Percentiles rank a stretch among this genome's conserved stretches.
Conservation (phyloP, 2,329 filamentous ascomycete genomes). For the Colletotrichum cordylinicola region DNA sequence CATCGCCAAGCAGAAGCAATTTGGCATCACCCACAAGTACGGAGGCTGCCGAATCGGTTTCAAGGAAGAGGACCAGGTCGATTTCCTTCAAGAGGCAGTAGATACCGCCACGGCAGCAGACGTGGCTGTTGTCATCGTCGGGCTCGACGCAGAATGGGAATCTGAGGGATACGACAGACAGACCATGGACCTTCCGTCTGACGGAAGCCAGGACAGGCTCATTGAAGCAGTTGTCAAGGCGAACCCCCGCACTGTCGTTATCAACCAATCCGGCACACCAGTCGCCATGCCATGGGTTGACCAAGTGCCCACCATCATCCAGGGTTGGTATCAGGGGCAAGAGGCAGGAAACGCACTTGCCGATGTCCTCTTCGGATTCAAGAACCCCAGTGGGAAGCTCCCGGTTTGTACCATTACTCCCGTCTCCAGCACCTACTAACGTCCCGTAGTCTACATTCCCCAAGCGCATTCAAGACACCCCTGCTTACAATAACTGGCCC, state of each 20-base stretch:
- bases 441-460: constrained; percentile 66
- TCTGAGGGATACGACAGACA: constrained; percentile 77
- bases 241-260: constrained; percentile 71
- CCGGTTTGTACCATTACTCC: constrained; percentile 48
- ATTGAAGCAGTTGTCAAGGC: constrained; percentile 66
- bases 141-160: constrained; percentile 77
- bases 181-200: constrained; percentile 71
- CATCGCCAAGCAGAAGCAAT: constrained; percentile 61
- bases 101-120: constrained; percentile 66
- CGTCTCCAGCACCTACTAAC: neutral
- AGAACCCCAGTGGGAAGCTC: constrained; percentile 72
- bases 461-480: constrained; percentile 66
- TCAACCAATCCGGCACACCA: constrained; percentile 73
- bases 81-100: constrained; percentile 70
- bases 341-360: constrained; percentile 74
- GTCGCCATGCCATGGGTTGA: constrained; percentile 75
- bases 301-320: constrained; percentile 69
- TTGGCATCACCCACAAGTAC: constrained; percentile 67
- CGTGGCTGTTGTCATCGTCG: constrained; percentile 72
- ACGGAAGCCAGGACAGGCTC: constrained; percentile 66
- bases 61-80: constrained; percentile 67
- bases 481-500: constrained; percentile 76
- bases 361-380: constrained; percentile 68
- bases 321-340: constrained; percentile 79
- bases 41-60: constrained; percentile 76